Percentiles rank a stretch among this genome's conserved stretches.
phyloP scores from a whole-genome alignment of 257 asterid species.

The Datura wrightii region DNA sequence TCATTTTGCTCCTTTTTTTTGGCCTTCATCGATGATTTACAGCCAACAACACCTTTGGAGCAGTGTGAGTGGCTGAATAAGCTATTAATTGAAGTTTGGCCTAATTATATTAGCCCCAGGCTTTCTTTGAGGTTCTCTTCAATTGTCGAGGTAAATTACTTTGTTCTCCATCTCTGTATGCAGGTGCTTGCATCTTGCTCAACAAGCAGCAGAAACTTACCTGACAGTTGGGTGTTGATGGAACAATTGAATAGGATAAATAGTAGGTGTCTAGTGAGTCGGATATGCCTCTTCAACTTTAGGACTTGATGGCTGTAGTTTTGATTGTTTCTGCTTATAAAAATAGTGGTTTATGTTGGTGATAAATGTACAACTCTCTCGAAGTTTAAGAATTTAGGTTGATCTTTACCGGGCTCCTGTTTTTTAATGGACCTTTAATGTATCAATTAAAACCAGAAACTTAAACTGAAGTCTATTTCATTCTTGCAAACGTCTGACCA shows the following conservation, averaged over 20 bases:
- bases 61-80: slow-evolving; percentile 99
- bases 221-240: not conserved
- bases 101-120: slow-evolving; percentile 70
- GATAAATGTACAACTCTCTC: not conserved
- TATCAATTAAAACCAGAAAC: not conserved
- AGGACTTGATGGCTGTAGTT: not conserved
- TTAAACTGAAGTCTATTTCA: not conserved
- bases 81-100: slow-evolving; percentile 80
- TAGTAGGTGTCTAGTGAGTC: slow-evolving; percentile 11
- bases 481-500: not conserved
- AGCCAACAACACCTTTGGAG: slow-evolving; percentile 90
- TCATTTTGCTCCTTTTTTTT: slow-evolving; percentile 28
- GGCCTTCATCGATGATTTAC: slow-evolving; percentile 14
- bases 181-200: not conserved
- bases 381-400: not conserved
- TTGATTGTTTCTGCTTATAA: not conserved
- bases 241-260: not conserved
- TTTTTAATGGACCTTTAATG: not conserved
- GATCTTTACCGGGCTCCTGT: not conserved
- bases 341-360: not conserved
- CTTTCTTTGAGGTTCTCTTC: slow-evolving; percentile 86
- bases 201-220: not conserved
- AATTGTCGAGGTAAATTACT: slow-evolving; percentile 76
- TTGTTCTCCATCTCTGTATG: slow-evolving; percentile 18
- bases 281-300: not conserved